Conservation (phyloP, 129 eudicot genomes). For the Flaveria trinervia region DNA sequence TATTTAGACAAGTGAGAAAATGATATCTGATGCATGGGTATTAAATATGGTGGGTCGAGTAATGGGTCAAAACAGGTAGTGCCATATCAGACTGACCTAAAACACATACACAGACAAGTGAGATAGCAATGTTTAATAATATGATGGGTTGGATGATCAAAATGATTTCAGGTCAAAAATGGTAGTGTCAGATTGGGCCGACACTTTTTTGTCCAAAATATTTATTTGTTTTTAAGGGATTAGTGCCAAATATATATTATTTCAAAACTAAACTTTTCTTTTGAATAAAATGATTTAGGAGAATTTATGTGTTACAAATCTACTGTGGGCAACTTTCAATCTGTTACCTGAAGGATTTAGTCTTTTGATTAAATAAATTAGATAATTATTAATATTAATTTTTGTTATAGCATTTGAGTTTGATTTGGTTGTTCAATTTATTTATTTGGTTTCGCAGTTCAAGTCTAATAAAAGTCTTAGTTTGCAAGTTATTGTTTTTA, state of each 20-base stretch:
- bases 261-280: background rate
- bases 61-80: background rate
- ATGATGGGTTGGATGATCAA: slow-evolving; percentile 6
- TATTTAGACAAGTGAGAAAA: background rate
- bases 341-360: background rate
- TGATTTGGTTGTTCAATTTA: no score
- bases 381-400: no score
- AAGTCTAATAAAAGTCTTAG: no score
- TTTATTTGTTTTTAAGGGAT: background rate
- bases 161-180: background rate
- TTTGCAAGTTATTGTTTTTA: no score
- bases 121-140: background rate
- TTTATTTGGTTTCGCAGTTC: no score
- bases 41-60: background rate
- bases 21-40: background rate
- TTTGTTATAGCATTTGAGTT: no score
- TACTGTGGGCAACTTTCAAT: background rate
- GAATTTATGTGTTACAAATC: background rate
- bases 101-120: background rate
- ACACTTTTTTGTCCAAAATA: background rate
- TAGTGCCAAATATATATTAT: slow-evolving; percentile 3
- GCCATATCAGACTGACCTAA: background rate
- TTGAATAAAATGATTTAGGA: background rate
- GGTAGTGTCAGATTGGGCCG: background rate
- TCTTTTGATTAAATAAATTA: no score